phyloP scores from a whole-genome alignment of 1,284 basidiomycete genomes.

The Ustilago lituana region DNA sequence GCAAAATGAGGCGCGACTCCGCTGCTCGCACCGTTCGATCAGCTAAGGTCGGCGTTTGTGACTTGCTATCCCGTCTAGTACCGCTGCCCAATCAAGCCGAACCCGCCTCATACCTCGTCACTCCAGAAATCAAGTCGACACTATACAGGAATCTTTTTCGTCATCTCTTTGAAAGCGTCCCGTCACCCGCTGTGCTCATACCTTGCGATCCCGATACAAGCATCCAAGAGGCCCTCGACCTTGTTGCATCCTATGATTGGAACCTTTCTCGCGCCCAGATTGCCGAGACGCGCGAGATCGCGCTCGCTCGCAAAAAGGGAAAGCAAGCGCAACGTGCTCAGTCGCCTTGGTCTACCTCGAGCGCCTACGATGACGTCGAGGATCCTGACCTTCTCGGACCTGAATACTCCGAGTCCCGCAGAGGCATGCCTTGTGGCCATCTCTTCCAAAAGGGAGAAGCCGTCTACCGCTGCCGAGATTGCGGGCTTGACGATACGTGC shows the following conservation, averaged over 20 bases:
- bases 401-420: constrained; percentile 61
- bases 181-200: constrained; percentile 37
- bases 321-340: constrained; percentile 42
- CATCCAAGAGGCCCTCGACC: constrained; percentile 32
- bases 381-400: constrained; percentile 45
- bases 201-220: constrained; percentile 43
- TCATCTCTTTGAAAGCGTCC: constrained; percentile 34
- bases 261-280: constrained; percentile 54
- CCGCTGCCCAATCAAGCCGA: constrained; percentile 27
- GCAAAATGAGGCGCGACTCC: constrained; percentile 29
- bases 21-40: constrained; percentile 10
- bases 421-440: constrained; percentile 66
- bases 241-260: constrained; percentile 49
- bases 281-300: constrained; percentile 42
- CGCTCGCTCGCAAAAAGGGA: constrained; percentile 48
- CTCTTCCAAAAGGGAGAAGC: constrained; percentile 67
- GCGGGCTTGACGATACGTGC: constrained; percentile 65
- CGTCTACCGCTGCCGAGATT: constrained; percentile 66
- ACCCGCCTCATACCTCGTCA: constrained; percentile 32
- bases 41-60: constrained; percentile 34
- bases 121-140: constrained; percentile 18
- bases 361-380: constrained; percentile 33
- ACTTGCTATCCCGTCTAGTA: constrained; percentile 32
- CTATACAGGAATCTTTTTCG: constrained; percentile 30
- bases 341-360: constrained; percentile 34